phyloP scores from a whole-genome alignment of 2,329 filamentous ascomycete species.

The Fusarium virguliforme region DNA sequence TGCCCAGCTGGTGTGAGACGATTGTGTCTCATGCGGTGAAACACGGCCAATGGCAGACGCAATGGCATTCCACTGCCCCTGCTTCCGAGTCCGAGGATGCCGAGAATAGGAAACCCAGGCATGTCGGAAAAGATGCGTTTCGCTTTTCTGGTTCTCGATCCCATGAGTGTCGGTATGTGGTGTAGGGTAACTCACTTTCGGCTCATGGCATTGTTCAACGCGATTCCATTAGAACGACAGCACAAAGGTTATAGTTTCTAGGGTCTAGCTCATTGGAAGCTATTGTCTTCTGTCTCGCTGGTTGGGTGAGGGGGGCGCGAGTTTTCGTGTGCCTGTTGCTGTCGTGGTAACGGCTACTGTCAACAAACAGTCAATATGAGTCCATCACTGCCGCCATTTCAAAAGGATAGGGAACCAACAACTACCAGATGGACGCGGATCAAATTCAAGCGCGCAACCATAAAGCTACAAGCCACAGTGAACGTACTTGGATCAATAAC shows the following conservation, averaged over 20 bases:
- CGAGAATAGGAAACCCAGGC: background rate
- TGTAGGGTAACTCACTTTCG: background rate
- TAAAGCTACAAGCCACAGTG: too few relatives aligned
- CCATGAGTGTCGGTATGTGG: too few relatives aligned
- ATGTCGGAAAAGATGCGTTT: background rate
- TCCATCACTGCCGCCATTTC: too few relatives aligned
- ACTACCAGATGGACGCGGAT: too few relatives aligned
- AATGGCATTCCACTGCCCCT: background rate
- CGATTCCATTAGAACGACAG: background rate
- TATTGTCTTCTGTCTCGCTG: background rate
- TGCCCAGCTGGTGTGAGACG: constrained; percentile 3
- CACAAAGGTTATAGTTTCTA: background rate
- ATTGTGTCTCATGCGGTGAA: background rate
- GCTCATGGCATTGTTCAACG: background rate
- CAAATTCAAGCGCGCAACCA: too few relatives aligned
- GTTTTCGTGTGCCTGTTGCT: too few relatives aligned
- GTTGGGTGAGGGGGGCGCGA: too few relatives aligned
- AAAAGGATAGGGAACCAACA: too few relatives aligned
- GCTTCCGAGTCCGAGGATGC: background rate
- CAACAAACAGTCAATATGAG: too few relatives aligned
- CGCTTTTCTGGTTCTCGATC: background rate
- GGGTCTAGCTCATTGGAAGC: background rate
- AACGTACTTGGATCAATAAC: too few relatives aligned
- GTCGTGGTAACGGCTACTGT: too few relatives aligned
- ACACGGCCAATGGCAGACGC: background rate